Evolutionary conservation across 768 basidiomycete genomes (phyloP), one percentile per base, ranked within the genome.

Genomic region (Tylopilus felleus): DNA sequence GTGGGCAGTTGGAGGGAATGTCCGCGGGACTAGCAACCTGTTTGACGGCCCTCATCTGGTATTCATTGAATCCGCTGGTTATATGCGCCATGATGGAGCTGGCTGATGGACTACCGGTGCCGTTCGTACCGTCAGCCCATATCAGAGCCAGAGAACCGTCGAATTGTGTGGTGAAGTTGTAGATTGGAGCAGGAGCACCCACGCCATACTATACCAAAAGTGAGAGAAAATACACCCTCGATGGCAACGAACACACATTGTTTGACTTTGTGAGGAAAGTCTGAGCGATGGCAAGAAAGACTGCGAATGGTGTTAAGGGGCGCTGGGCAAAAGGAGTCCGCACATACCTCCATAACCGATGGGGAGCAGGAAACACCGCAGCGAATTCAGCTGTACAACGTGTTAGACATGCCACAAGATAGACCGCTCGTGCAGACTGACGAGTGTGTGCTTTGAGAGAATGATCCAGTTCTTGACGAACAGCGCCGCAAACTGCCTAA

Each of bases 381-480:
- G 55, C 22, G 85, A 33, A 55, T 85, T 86, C 3, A 85, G 67
- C 84, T 85, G 49, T 38, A 39, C 16, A 8, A 13, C 19, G 5
- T 21, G 33, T 64, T 43, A 55, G 46, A 41, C 22, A 46, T 4
- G 22, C 40, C n/a, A 29, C n/a, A 29, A 52, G 35, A 42, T 8
- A 36, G 31, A 46, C 28, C 4, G 4, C 17, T 22, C 7, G 2
- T 8, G 23, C 17, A 31, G 22, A 74, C 84, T 65, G 61, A 87
- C 85, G 64, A 85, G 68, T 48, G 82, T 77, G 66, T 85, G 83
- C 63, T 81, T 85, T 22, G 78, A 82, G 27, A 88, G 73, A 0
- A 86, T 75, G 40, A 88, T 86, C 84, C 83, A 86, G 59, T 88
- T 88, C 74, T 89, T 89, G 80, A 82, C 79, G 51, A 80, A 77